Percentiles rank a stretch among this genome's conserved stretches.
phyloP scores from a whole-genome alignment of 495 filamentous ascomycete genomes.

The Rostrohypoxylon terebratum region DNA sequence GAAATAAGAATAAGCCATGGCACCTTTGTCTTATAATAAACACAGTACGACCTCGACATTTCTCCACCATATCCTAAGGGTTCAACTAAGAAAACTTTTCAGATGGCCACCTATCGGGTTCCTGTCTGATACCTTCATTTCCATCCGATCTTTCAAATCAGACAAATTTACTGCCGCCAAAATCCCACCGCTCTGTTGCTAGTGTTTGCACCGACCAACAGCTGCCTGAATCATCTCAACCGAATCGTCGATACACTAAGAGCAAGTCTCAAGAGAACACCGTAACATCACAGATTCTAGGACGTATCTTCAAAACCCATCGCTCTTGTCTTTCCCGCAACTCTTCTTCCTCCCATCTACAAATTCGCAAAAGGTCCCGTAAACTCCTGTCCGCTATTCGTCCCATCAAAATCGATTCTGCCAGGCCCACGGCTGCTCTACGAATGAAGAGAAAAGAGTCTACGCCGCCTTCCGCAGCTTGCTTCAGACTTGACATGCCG shows the following conservation, averaged over 20 bases:
- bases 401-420: background rate
- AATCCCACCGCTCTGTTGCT: background rate
- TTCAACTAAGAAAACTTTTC: background rate
- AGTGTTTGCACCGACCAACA: background rate
- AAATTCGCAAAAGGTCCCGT: background rate
- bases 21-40: background rate
- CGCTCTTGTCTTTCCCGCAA: background rate
- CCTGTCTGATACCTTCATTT: background rate
- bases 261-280: background rate
- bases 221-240: background rate
- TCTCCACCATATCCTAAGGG: background rate
- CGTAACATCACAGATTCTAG: background rate
- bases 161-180: background rate
- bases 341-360: background rate
- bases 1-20: constrained; percentile 7
- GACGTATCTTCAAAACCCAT: background rate
- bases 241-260: background rate
- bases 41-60: background rate
- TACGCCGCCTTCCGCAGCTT: background rate
- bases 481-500: background rate
- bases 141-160: background rate
- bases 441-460: background rate
- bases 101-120: background rate
- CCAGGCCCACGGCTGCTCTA: background rate
- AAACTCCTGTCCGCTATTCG: background rate